Conservation (phyloP, 441 rosid species). For the Jatropha podagrica region DNA sequence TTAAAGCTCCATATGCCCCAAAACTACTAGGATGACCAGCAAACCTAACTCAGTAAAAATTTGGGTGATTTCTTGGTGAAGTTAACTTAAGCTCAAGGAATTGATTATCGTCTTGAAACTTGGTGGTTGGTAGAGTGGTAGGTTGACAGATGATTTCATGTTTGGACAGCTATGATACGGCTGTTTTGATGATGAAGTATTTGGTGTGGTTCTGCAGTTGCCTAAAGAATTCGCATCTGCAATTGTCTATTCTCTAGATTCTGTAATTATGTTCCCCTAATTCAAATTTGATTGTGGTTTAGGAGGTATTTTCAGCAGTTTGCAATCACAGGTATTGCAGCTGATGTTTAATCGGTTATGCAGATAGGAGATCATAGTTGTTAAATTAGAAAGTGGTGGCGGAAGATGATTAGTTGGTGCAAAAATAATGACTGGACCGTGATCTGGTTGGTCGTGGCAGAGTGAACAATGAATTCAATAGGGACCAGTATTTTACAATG, state of each 20-base stretch:
- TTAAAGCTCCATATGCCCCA: neutral
- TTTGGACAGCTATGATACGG: neutral
- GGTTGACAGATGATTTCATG: neutral
- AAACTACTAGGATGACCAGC: neutral
- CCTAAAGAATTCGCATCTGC: neutral
- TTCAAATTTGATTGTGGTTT: neutral
- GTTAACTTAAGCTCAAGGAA: neutral
- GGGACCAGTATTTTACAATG: neutral
- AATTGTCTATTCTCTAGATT: neutral
- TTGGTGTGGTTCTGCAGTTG: neutral
- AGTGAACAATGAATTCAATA: neutral
- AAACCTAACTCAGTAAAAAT: neutral
- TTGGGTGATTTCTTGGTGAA: neutral
- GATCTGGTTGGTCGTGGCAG: neutral
- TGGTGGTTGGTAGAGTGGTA: neutral
- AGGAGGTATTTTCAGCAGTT: neutral
- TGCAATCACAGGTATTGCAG: neutral
- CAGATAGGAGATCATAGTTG: slow-evolving; percentile 1
- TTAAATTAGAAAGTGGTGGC: neutral
- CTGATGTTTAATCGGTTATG: neutral
- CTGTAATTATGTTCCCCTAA: neutral
- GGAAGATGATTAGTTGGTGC: neutral
- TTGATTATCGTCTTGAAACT: neutral
- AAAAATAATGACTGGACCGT: neutral
- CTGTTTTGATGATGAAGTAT: neutral